Evolutionary conservation across 768 basidiomycete species (phyloP).

Genomic region (Coprinopsis marcescibilis): DNA sequence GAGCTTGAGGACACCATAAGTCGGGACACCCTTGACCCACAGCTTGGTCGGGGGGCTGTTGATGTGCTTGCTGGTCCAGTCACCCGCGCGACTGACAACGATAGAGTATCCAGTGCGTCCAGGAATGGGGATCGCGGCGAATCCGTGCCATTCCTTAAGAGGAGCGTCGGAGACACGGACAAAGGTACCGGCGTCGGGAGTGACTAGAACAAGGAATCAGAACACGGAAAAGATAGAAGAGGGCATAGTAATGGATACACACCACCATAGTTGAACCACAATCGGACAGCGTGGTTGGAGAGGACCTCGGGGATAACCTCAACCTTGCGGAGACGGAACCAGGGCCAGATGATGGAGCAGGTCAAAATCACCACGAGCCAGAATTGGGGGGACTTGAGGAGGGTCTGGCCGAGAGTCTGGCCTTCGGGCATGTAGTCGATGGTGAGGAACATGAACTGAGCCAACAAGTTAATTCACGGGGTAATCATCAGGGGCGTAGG

Average conservation of each 20-base stretch:
- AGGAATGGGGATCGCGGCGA: slow-evolving; percentile 37
- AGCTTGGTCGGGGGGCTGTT: slow-evolving; percentile 43
- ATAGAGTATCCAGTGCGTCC: slow-evolving; percentile 40
- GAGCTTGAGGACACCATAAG: slow-evolving; percentile 44
- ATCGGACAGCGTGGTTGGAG: slow-evolving; percentile 47
- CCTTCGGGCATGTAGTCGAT: slow-evolving; percentile 27
- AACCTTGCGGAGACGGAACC: slow-evolving; percentile 44
- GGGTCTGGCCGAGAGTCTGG: slow-evolving; percentile 33
- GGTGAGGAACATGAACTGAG: slow-evolving; percentile 12
- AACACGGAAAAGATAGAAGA: too few relatives aligned
- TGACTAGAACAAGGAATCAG: too few relatives aligned
- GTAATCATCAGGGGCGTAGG: slow-evolving; percentile 22
- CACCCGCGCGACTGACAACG: slow-evolving; percentile 50
- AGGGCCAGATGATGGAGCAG: slow-evolving; percentile 41
- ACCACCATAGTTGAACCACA: slow-evolving; percentile 45
- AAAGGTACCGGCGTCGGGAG: slow-evolving; percentile 13
- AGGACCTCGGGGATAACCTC: slow-evolving; percentile 45
- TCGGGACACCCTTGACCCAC: slow-evolving; percentile 50
- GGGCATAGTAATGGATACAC: slow-evolving; percentile 32
- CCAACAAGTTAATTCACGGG: slow-evolving; percentile 8
- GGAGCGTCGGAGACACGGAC: slow-evolving; percentile 28
- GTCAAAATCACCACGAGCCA: slow-evolving; percentile 36
- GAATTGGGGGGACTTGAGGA: slow-evolving; percentile 41
- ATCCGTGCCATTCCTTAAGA: slow-evolving; percentile 46
- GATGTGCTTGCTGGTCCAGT: slow-evolving; percentile 49